These are phyloP conservation scores for Stachybotrys elegans DNA, from an alignment of 2,329 filamentous ascomycete species.

Conservation along the genomic window DNA sequence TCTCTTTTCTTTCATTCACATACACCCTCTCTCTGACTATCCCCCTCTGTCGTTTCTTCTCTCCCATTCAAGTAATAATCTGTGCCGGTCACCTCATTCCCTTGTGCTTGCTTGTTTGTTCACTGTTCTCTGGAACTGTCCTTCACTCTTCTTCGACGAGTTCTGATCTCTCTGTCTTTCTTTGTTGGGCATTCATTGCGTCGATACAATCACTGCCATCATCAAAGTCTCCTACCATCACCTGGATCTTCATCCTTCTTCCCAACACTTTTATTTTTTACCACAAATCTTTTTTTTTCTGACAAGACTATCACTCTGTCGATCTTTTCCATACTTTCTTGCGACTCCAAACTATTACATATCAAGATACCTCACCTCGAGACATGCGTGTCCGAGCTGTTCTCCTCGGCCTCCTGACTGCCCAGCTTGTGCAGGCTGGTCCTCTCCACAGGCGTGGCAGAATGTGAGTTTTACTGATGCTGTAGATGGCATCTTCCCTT, in stretches of 20 bases:
- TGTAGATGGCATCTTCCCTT: background rate
- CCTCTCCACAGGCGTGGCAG: conserved; percentile 27
- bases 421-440: conserved; percentile 26
- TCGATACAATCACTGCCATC: too few species aligned
- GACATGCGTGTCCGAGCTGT: conserved; percentile 13
- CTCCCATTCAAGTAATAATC: conserved; percentile 8
- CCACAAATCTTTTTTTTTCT: background rate
- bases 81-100: conserved; percentile 8
- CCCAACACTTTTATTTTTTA: background rate
- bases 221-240: too few species aligned
- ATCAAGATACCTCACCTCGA: conserved; percentile 15
- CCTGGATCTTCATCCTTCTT: background rate
- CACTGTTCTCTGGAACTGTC: conserved; percentile 7
- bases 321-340: background rate
- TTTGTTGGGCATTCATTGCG: too few species aligned
- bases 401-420: conserved; percentile 20
- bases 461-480: conserved; percentile 17
- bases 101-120: conserved; percentile 11
- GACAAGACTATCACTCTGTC: background rate
- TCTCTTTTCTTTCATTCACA: conserved; percentile 8
- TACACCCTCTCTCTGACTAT: conserved; percentile 4
- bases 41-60: conserved; percentile 4
- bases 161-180: too few species aligned
- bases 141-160: too few species aligned
- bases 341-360: background rate